Evolutionary conservation across 345 rosid species (phyloP).

Genomic region (Camelina sativa): DNA sequence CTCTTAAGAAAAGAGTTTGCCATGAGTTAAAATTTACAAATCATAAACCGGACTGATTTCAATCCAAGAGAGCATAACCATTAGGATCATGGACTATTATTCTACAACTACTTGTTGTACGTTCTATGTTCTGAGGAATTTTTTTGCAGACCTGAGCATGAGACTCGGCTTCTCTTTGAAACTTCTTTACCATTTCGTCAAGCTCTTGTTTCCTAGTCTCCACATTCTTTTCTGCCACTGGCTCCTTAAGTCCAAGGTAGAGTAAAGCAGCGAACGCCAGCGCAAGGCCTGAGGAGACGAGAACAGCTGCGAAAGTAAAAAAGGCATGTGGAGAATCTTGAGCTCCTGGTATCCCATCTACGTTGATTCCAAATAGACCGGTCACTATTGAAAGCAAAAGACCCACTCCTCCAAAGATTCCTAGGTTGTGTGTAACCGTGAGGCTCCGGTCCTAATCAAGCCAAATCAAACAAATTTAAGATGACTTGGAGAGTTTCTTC

Average conservation of each 20-base stretch:
- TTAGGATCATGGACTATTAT: constrained; percentile 47
- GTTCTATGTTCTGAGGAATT: constrained; percentile 46
- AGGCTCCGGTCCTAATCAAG: constrained; percentile 63
- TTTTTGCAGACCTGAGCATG: constrained; percentile 59
- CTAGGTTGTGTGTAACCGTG: constrained; percentile 64
- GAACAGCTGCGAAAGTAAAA: constrained; percentile 50
- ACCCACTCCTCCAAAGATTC: constrained; percentile 74
- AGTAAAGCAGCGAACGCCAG: constrained; percentile 52
- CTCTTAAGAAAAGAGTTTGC: background rate
- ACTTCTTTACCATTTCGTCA: constrained; percentile 59
- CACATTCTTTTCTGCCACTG: constrained; percentile 51
- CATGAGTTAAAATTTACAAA: constrained; percentile 16
- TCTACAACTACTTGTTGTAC: constrained; percentile 43
- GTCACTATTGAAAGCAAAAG: constrained; percentile 62
- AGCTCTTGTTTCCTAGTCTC: constrained; percentile 62
- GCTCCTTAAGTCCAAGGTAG: constrained; percentile 65
- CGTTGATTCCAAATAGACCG: constrained; percentile 68
- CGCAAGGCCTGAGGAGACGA: constrained; percentile 50
- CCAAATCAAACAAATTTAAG: background rate
- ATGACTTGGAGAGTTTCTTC: constrained; percentile 3
- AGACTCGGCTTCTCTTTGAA: constrained; percentile 67
- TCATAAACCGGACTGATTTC: constrained; percentile 30
- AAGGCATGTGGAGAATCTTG: constrained; percentile 54
- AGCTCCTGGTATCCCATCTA: constrained; percentile 73
- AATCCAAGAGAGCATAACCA: constrained; percentile 54